A percentile compares a stretch with the other conserved stretches of the same genome.
These are phyloP conservation scores for Metschnikowia bowlesiae DNA, from an alignment of 805 yeast genomes.

Conservation along the genomic window DNA sequence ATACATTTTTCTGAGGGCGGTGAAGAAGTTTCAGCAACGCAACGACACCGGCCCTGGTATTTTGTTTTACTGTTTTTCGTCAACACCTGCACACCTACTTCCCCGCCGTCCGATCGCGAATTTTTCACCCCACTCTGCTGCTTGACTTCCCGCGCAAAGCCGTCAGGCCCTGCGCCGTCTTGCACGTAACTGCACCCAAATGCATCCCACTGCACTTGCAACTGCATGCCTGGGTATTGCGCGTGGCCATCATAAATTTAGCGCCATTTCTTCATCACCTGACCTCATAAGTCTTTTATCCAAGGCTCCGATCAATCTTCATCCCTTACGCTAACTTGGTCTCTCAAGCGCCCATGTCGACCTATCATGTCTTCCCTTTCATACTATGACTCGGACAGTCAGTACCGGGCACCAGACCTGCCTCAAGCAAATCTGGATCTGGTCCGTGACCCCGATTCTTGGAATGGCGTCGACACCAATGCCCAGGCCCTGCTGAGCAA, in stretches of 20 bases:
- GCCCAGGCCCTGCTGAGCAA: neutral
- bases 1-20: neutral
- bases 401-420: neutral
- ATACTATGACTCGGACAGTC: constrained; percentile 1
- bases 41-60: neutral
- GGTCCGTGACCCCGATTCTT: neutral
- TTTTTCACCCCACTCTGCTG: neutral
- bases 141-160: neutral
- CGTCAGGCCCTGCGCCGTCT: neutral
- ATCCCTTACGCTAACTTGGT: neutral
- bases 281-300: neutral
- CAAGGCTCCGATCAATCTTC: neutral
- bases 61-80: neutral
- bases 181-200: neutral
- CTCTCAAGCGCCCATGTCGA: neutral
- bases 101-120: neutral
- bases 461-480: neutral
- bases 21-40: neutral
- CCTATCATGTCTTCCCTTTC: neutral
- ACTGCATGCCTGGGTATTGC: constrained; percentile 3
- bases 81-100: neutral
- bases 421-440: neutral
- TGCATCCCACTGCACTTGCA: neutral
- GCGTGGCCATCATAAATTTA: neutral
- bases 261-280: neutral